Evolutionary conservation across 1,139 yeast species (phyloP), one percentile per base, ranked within the genome.

Genomic region (Debaryomyces robertsiae): DNA sequence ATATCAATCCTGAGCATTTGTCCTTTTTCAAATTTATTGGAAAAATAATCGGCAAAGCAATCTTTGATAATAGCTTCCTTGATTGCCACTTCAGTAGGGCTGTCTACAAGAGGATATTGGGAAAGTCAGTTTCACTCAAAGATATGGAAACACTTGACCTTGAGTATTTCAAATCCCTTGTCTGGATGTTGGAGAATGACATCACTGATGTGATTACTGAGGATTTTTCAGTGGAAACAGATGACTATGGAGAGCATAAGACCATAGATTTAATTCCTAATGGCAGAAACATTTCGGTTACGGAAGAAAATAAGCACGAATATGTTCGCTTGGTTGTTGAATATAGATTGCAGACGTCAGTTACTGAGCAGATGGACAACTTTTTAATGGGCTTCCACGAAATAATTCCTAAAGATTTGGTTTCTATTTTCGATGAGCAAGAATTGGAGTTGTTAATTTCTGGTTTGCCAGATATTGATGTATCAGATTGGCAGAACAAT

Each of bases 51-150:
- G 98, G 97, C 42, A 93, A 93, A 55, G 98, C 98, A 1, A 86
- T 94, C 15, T 84, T 77, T 58, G 98, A 94, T 58, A 82, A 82
- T 33, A 84, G 93, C 51, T 84, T 84, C 61, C 72, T 94, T 47
- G 98, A 94, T 60, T 91, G 97, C 55, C 97, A 94, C 62, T 94
- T 94, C 64, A 87, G 95, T 47, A 77, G 98, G 47, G 96, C 96
- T 6, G 96, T 94, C 27, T 94, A 93, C 69, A 93, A 93, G 65
- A 74, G 85, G 50, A 80, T 94, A 41, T 72, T 94, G 41, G 90
- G 95, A 4, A 78, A 84, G 46, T 77, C 86, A 1, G 96, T 91
- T 4, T 79, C 95, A 0, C 74, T 94, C 52, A 89, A 88, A 54
- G 99, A 94, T 57, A 86, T 94, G 93, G 98, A 93, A 61, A 86